These are phyloP conservation scores for Tubosaeta sp. DNA, from an alignment of 768 basidiomycete species.

Conservation along the genomic window DNA sequence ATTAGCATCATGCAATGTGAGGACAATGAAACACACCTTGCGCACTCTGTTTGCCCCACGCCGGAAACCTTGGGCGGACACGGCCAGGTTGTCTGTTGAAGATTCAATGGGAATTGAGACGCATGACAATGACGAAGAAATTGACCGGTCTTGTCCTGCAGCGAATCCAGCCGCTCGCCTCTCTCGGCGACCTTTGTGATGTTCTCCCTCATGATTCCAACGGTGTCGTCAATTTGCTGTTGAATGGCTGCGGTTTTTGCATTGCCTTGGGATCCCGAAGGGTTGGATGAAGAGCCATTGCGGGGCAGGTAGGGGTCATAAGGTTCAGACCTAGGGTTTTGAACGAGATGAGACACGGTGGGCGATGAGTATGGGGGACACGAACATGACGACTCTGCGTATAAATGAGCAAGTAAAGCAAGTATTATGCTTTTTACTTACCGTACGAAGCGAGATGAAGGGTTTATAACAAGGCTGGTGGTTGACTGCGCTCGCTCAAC, in stretches of 20 bases:
- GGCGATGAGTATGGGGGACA: conserved; percentile 6
- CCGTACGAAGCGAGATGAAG: conserved; percentile 20
- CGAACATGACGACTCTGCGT: conserved; percentile 24
- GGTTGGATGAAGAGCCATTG: conserved; percentile 60
- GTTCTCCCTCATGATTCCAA: conserved; percentile 97
- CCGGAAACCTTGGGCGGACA: conserved; percentile 98
- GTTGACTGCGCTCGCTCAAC: conserved; percentile 19
- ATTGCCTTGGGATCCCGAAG: conserved; percentile 49
- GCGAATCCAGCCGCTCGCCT: conserved; percentile 87
- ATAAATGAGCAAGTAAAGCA: background rate
- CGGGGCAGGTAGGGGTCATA: conserved; percentile 98
- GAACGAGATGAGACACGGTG: conserved; percentile 3
- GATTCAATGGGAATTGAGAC: background rate
- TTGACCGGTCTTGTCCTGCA: conserved; percentile 98
- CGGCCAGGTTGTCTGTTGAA: conserved; percentile 83
- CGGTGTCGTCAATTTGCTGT: conserved; percentile 95
- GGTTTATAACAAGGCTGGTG: conserved; percentile 1
- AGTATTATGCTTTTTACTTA: conserved; percentile 12
- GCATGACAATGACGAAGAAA: conserved; percentile 10
- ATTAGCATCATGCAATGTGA: conserved; percentile 6
- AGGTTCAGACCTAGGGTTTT: conserved; percentile 78
- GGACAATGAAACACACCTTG: conserved; percentile 54
- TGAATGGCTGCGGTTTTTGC: conserved; percentile 94
- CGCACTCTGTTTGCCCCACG: conserved; percentile 95
- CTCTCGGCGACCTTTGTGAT: conserved; percentile 94